Conservation (phyloP, 306 rosid genomes). For the Cucumis hystrix region DNA sequence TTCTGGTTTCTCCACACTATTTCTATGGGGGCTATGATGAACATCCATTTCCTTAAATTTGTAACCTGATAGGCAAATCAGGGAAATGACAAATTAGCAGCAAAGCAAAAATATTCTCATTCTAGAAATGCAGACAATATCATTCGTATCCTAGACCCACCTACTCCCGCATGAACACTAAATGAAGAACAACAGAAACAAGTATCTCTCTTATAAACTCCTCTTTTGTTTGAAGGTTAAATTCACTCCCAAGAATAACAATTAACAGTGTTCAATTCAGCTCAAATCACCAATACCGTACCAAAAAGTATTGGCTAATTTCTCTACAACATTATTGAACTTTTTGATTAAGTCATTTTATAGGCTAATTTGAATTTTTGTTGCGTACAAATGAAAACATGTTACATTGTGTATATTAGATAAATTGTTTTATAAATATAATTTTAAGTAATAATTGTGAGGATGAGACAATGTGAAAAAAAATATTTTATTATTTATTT, state of each 20-base stretch:
- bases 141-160: not conserved
- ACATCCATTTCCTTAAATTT: conserved; percentile 24
- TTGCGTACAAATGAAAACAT: no score
- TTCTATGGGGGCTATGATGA: conserved; percentile 9
- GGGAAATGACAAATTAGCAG: not conserved
- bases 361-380: no score
- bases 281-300: not conserved
- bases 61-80: conserved; percentile 15
- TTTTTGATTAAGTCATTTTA: no score
- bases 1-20: conserved; percentile 29
- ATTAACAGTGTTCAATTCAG: not conserved
- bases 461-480: no score
- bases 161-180: not conserved
- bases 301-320: not conserved
- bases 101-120: not conserved
- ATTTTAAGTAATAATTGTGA: no score
- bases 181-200: not conserved
- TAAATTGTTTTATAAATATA: no score
- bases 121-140: not conserved
- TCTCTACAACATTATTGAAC: no score
- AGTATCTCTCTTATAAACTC: not conserved
- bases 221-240: not conserved
- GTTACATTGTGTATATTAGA: no score
- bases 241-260: not conserved
- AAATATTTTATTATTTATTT: no score